A percentile compares a stretch with the other conserved stretches of the same genome.
phyloP scores from a whole-genome alignment of 306 rosid genomes.

The Fragaria iinumae region DNA sequence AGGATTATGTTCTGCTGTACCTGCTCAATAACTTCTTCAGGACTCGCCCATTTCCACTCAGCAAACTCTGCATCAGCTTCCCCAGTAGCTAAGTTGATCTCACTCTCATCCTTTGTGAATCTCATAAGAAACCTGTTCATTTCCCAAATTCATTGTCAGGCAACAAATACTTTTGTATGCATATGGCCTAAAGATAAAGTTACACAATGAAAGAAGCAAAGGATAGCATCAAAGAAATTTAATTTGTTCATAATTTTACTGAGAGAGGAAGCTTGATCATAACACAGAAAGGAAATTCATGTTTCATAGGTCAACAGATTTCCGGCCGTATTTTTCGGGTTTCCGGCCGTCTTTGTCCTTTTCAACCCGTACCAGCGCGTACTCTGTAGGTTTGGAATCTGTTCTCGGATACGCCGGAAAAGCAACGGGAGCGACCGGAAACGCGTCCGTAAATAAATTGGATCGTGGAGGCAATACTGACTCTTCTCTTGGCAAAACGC shows the following conservation, averaged over 20 bases:
- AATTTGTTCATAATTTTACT: not conserved
- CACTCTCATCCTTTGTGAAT: conserved; percentile 65
- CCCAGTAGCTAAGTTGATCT: conserved; percentile 78
- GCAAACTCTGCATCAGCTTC: conserved; percentile 91
- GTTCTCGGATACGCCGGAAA: no score
- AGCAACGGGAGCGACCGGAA: no score
- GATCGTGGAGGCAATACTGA: no score
- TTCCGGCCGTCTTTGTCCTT: no score
- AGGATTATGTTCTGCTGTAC: conserved; percentile 28
- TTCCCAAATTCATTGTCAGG: conserved; percentile 22
- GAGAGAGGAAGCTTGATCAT: conserved; percentile 4
- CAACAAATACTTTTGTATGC: not conserved
- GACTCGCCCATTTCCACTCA: conserved; percentile 97
- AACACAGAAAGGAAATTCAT: not conserved
- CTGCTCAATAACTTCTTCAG: conserved; percentile 89
- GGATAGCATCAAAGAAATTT: conserved; percentile 1
- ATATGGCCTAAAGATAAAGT: not conserved
- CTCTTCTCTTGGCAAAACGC: no score
- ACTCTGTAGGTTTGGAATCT: no score
- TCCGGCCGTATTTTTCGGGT: no score
- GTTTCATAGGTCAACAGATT: not conserved
- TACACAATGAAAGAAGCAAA: not conserved
- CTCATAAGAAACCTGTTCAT: conserved; percentile 82
- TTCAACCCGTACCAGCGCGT: no score
- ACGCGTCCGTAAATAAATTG: no score